These are phyloP conservation scores for Exserohilum turcica DNA, from an alignment of 2,329 filamentous ascomycete genomes.

Conservation along the genomic window DNA sequence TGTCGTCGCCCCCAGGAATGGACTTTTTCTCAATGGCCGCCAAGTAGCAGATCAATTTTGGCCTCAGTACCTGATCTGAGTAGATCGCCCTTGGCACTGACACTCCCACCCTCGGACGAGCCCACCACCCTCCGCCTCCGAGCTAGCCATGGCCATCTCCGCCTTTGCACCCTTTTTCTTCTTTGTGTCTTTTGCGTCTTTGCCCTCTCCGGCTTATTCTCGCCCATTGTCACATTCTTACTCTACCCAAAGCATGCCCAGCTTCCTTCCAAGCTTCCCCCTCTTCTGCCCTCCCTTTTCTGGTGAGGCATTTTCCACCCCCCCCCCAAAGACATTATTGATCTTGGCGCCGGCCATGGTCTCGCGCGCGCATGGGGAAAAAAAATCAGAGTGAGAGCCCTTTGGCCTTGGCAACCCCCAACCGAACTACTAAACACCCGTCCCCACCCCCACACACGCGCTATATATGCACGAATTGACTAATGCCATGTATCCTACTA, in stretches of 20 bases:
- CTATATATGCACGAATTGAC: too few relatives aligned
- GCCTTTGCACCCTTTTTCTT: constrained; percentile 15
- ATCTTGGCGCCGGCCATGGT: constrained; percentile 1
- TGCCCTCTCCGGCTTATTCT: constrained; percentile 11
- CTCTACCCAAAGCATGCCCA: constrained; percentile 5
- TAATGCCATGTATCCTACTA: too few relatives aligned
- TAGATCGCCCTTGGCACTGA: constrained; percentile 23
- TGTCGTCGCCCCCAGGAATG: constrained; percentile 2
- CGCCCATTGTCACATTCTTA: neutral
- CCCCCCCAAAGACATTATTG: too few relatives aligned
- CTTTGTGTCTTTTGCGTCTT: neutral
- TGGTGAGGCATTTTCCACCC: constrained; percentile 12
- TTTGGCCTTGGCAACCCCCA: too few relatives aligned
- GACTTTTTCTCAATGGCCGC: constrained; percentile 5
- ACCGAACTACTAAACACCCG: too few relatives aligned
- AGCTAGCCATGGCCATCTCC: constrained; percentile 7
- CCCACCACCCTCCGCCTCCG: constrained; percentile 11
- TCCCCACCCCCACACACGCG: too few relatives aligned
- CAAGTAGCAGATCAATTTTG: constrained; percentile 18
- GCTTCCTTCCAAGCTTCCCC: constrained; percentile 7
- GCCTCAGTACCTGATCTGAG: constrained; percentile 12
- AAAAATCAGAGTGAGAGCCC: too few relatives aligned
- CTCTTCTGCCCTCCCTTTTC: too few relatives aligned
- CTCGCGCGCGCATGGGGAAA: neutral
- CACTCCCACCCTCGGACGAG: constrained; percentile 6